Conservation (phyloP, 176 grass and related monocot genomes). For the Miscanthus lutarioriparius region DNA sequence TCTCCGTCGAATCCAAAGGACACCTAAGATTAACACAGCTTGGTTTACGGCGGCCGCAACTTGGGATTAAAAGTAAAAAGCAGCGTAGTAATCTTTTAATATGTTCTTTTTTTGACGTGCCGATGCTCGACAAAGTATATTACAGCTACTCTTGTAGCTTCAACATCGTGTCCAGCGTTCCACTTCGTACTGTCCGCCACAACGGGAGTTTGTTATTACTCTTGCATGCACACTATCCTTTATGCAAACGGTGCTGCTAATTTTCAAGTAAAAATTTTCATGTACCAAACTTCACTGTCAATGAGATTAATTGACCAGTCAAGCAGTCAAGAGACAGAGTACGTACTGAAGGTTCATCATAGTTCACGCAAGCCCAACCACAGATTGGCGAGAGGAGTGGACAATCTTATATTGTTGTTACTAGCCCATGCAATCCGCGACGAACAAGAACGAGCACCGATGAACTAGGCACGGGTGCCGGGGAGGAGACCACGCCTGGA, state of each 20-base stretch:
- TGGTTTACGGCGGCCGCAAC: not conserved
- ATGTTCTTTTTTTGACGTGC: not conserved
- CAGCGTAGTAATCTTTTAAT: not conserved
- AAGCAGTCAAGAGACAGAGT: no score
- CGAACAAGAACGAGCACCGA: no score
- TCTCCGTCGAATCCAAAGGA: not conserved
- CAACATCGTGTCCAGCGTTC: not conserved
- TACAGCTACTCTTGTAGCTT: slow-evolving; percentile 3
- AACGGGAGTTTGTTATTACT: not conserved
- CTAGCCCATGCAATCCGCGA: no score
- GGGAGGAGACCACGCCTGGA: no score
- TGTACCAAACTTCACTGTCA: no score
- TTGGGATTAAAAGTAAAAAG: not conserved
- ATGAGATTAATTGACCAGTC: no score
- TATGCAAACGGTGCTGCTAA: not conserved
- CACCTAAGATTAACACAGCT: not conserved
- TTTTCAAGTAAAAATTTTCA: no score
- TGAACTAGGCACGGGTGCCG: no score
- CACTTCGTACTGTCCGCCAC: slow-evolving; percentile 8
- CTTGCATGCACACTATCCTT: not conserved
- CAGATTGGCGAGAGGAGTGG: no score
- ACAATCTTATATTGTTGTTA: no score
- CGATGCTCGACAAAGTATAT: not conserved
- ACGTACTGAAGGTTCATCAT: no score
- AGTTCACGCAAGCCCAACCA: no score